Conservation (phyloP, 75 land plant species). For the Isoetes taiwanensis region DNA sequence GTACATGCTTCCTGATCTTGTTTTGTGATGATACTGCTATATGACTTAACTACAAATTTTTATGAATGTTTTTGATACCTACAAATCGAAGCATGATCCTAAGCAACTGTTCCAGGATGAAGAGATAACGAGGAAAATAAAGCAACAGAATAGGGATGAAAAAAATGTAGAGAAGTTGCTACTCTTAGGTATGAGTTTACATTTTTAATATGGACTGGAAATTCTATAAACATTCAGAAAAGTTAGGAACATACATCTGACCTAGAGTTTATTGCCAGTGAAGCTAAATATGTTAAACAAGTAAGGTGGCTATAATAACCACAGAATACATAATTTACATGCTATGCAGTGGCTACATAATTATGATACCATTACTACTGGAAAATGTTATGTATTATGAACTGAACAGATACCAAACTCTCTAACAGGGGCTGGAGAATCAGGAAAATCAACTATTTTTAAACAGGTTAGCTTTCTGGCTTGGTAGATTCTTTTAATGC, state of each 20-base stretch:
- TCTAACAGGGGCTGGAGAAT: slow-evolving; percentile 78
- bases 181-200: slow-evolving; percentile 45
- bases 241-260: no score
- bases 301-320: neutral
- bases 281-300: neutral
- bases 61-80: no score
- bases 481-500: no score
- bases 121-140: slow-evolving; percentile 59
- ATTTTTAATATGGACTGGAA: no score
- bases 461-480: slow-evolving; percentile 62
- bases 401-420: neutral
- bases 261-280: no score
- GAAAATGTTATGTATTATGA: neutral
- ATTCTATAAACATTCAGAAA: no score
- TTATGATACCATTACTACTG: neutral
- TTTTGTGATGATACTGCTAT: no score
- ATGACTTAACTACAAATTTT: no score
- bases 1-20: no score
- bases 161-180: slow-evolving; percentile 65
- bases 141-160: slow-evolving; percentile 61
- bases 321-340: neutral
- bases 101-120: slow-evolving; percentile 60
- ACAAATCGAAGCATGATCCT: no score
- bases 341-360: neutral
- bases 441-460: slow-evolving; percentile 92